Evolutionary conservation across 305 asterid genomes (phyloP).

Genomic region (Fraxinus xanthoxyloides): DNA sequence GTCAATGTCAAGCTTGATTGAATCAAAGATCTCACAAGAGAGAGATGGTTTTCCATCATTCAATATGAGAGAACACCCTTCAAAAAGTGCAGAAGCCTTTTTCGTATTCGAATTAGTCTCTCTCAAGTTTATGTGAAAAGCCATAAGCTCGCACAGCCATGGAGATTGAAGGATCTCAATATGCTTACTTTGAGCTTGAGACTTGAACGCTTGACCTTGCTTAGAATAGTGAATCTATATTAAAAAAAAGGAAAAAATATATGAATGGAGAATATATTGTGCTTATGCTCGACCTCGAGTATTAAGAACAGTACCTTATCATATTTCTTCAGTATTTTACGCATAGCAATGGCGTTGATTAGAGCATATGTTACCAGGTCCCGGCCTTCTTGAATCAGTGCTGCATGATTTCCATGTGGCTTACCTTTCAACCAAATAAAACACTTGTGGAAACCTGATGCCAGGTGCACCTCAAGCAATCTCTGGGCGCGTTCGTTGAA

Average conservation of each 20-base stretch:
- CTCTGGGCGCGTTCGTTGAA: constrained; percentile 72
- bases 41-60: constrained; percentile 70
- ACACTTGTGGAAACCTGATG: constrained; percentile 69
- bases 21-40: constrained; percentile 68
- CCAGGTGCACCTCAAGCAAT: constrained; percentile 69
- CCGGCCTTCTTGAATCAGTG: constrained; percentile 69
- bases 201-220: constrained; percentile 93
- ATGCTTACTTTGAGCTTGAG: constrained; percentile 74
- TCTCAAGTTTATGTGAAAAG: constrained; percentile 70
- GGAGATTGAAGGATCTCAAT: constrained; percentile 95
- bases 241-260: not conserved
- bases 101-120: constrained; percentile 32
- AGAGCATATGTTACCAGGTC: constrained; percentile 78
- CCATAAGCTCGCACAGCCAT: constrained; percentile 91
- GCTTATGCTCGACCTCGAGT: not conserved
- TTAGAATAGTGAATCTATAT: constrained; percentile 78
- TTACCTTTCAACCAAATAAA: constrained; percentile 61
- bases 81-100: constrained; percentile 46
- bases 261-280: not conserved
- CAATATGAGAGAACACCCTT: constrained; percentile 55
- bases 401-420: constrained; percentile 47
- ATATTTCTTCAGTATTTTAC: constrained; percentile 91
- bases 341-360: constrained; percentile 83
- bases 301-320: constrained; percentile 52
- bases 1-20: constrained; percentile 75